phyloP scores from a whole-genome alignment of 2,329 filamentous ascomycete species.

The Nigrograna mackinnonii region DNA sequence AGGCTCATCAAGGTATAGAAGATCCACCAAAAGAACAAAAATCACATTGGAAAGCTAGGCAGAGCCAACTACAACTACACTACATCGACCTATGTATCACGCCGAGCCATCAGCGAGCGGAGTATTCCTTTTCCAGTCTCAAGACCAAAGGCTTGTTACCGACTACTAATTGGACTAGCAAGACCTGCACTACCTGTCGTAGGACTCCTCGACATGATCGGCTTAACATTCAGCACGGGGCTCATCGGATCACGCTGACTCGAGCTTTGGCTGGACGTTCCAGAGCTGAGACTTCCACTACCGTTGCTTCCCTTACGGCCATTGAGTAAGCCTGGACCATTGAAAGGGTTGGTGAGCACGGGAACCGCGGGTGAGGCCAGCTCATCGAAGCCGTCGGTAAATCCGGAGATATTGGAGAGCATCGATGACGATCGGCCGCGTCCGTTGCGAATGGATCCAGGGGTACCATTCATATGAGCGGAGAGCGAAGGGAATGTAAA shows the following conservation, averaged over 20 bases:
- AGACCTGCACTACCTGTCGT: slow-evolving; percentile 31
- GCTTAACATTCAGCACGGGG: slow-evolving; percentile 36
- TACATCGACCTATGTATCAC: background rate
- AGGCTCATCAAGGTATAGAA: too few species aligned
- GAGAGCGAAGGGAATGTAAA: slow-evolving; percentile 41
- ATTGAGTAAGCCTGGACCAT: slow-evolving; percentile 41
- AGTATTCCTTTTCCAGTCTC: too few species aligned
- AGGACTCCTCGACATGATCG: slow-evolving; percentile 35
- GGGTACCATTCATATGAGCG: slow-evolving; percentile 32
- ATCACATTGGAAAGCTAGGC: slow-evolving; percentile 2
- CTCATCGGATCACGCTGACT: slow-evolving; percentile 44
- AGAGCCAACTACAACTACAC: background rate
- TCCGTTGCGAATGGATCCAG: slow-evolving; percentile 36
- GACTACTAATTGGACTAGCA: slow-evolving; percentile 34
- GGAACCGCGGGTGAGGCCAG: slow-evolving; percentile 26
- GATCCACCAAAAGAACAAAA: slow-evolving; percentile 2
- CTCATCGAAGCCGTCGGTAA: slow-evolving; percentile 51
- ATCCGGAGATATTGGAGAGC: slow-evolving; percentile 55
- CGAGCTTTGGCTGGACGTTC: slow-evolving; percentile 42
- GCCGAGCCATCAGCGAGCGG: too few species aligned
- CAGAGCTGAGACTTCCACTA: slow-evolving; percentile 52
- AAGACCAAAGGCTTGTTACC: slow-evolving; percentile 12
- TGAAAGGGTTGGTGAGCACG: slow-evolving; percentile 40
- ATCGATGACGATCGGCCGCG: slow-evolving; percentile 56
- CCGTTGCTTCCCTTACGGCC: slow-evolving; percentile 50